Base-by-base conservation (phyloP, 2,329 filamentous ascomycete species). In the Pseudogymnoascus verrucosus region DNA sequence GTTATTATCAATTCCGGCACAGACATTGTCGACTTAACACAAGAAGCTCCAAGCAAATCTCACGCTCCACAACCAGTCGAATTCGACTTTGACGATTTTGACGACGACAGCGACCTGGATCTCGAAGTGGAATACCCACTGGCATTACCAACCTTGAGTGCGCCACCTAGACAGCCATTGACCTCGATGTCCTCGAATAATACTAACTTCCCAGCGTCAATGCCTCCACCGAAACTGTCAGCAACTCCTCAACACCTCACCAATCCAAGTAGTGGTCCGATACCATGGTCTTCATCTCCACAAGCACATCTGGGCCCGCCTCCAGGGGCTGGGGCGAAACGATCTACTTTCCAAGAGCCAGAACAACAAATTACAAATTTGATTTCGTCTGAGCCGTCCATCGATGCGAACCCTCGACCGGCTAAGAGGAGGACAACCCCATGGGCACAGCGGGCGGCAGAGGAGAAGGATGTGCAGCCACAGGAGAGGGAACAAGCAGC, bases 61-160 rank as follows among this genome's bases (percentile, higher is more conserved):
- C 37, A 44, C 16, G 16, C 39, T 8, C 37, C 60, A 21, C 40
- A 40, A 31, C 61, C 62, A 1, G 37, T 89, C 8, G 84, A 82
- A 65, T 89, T 92, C 67, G 84, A 86, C 65, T 89, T 92, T 66
- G 87, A 93, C 69, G 93, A 96, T 71, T 95, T 96, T 68, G 91
- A 91, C 70, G 90, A 93, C 72, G 92, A 96, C 69, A 82, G 88
- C 19, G 84, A 91, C 63, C 79, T 96, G 23, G 89, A 90, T 66
- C 75, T 89, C 19, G 83, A 92, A 66, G 82, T 86, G 61, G 82
- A 89, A 64, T 81, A 85, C 64, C 85, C 87, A 0, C 75, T 78
- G n/a, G 62, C 67, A 14, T 67, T 62, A 28, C 47, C 64, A 61
- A 26, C 60, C 6, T 31, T 54, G 47, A 54, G 47, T 21, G 61